Conservation (phyloP, 2,329 filamentous ascomycete species). For the Hypoxylon rubiginosum region DNA sequence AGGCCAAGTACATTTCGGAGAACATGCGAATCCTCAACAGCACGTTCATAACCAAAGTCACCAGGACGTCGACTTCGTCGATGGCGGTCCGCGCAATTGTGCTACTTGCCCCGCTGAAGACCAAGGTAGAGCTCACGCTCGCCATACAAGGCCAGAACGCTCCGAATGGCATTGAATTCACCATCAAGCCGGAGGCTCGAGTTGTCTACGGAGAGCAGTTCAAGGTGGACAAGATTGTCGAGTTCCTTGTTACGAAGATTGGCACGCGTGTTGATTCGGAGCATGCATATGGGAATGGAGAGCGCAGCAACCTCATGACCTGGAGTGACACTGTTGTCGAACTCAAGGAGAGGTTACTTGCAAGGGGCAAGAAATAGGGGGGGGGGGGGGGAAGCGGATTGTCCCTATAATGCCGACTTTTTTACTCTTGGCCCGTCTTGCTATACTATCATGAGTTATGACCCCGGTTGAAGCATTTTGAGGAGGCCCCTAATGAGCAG, state of each 20-base stretch:
- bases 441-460: conserved; percentile 34
- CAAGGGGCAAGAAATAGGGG: conserved; percentile 68
- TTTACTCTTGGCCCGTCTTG: neutral
- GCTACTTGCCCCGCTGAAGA: conserved; percentile 73
- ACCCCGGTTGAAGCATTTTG: conserved; percentile 11
- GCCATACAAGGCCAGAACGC: conserved; percentile 64
- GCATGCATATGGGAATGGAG: conserved; percentile 41
- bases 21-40: conserved; percentile 73
- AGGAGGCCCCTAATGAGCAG: conserved; percentile 10
- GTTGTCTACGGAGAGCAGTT: conserved; percentile 85
- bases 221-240: conserved; percentile 80
- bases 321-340: conserved; percentile 71
- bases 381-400: neutral
- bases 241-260: conserved; percentile 73
- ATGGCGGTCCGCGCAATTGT: conserved; percentile 73
- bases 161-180: conserved; percentile 66
- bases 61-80: conserved; percentile 73
- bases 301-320: conserved; percentile 52
- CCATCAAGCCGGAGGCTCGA: conserved; percentile 66
- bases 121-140: conserved; percentile 75
- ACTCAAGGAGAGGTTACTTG: conserved; percentile 67
- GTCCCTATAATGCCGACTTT: neutral
- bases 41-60: conserved; percentile 74
- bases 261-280: conserved; percentile 53
- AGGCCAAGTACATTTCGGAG: conserved; percentile 69